phyloP scores from a whole-genome alignment of 805 yeast genomes.

The Yarrowia hollandica region DNA sequence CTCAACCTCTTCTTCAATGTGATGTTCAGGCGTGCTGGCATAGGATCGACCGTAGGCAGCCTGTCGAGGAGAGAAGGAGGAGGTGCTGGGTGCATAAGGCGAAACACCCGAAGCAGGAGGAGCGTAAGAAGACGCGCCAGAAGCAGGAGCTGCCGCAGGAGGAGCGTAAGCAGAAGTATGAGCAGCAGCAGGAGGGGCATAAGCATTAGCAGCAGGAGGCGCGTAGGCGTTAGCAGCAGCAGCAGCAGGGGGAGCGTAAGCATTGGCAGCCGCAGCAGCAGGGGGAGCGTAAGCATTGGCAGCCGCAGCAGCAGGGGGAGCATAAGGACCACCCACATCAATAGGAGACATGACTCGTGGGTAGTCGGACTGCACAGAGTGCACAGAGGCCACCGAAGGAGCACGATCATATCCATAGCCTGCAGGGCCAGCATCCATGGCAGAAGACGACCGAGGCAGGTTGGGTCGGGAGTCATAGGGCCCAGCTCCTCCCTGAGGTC shows the following conservation, averaged over 20 bases:
- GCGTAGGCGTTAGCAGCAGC: slow-evolving; percentile 8
- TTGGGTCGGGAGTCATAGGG: slow-evolving; percentile 66
- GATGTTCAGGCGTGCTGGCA: slow-evolving; percentile 18
- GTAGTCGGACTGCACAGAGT: slow-evolving; percentile 13
- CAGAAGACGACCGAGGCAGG: slow-evolving; percentile 58
- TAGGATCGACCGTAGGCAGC: slow-evolving; percentile 21
- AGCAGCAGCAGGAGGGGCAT: background rate
- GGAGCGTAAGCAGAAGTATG: background rate
- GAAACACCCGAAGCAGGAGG: slow-evolving; percentile 4
- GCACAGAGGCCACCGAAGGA: slow-evolving; percentile 14
- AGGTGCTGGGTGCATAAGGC: background rate
- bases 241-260: slow-evolving; percentile 25
- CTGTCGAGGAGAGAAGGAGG: slow-evolving; percentile 13
- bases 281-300: background rate
- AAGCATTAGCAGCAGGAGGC: slow-evolving; percentile 1
- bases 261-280: slow-evolving; percentile 39
- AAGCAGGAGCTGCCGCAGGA: background rate
- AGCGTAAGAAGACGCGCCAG: slow-evolving; percentile 7
- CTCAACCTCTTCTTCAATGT: slow-evolving; percentile 15
- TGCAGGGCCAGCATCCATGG: slow-evolving; percentile 41
- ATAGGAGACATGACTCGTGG: slow-evolving; percentile 30
- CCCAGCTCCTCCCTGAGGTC: slow-evolving; percentile 55
- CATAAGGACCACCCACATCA: slow-evolving; percentile 32
- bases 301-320: slow-evolving; percentile 10
- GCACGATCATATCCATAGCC: slow-evolving; percentile 15